phyloP scores from a whole-genome alignment of 306 rosid genomes.

The Quercus variabilis region DNA sequence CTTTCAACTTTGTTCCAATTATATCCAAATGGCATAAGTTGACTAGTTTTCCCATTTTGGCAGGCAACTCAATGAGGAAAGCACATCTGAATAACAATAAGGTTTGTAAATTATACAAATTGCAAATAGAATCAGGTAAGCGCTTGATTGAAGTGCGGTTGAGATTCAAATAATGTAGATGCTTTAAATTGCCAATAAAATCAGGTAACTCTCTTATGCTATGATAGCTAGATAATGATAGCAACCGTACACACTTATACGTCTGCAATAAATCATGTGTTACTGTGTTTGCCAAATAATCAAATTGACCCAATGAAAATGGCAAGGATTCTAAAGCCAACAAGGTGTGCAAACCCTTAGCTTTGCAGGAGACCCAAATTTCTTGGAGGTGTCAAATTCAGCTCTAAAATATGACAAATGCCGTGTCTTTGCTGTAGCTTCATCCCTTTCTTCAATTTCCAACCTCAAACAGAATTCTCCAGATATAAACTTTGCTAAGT shows the following conservation, averaged over 20 bases:
- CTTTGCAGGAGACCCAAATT: not conserved
- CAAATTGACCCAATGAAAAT: not conserved
- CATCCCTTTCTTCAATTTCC: not conserved
- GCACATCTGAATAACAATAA: not conserved
- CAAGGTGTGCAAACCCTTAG: not conserved
- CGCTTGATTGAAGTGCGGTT: not conserved
- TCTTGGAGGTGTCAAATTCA: not conserved
- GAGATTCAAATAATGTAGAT: conserved; percentile 16
- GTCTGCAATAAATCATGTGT: not conserved
- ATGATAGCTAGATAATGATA: not conserved
- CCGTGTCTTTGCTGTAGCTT: conserved; percentile 1
- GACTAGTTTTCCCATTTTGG: no score
- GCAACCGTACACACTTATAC: not conserved
- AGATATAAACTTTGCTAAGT: conserved; percentile 12
- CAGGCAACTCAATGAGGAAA: no score
- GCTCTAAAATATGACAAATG: conserved; percentile 1
- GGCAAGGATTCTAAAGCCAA: not conserved
- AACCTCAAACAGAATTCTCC: not conserved
- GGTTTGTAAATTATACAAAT: conserved; percentile 11
- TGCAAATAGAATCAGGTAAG: conserved; percentile 11
- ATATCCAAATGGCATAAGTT: no score
- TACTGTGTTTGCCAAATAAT: not conserved
- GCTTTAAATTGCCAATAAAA: conserved; percentile 1
- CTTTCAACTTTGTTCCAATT: no score
- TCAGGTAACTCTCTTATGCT: not conserved